Conservation (phyloP, 306 rosid genomes). For the Prunus armeniaca region DNA sequence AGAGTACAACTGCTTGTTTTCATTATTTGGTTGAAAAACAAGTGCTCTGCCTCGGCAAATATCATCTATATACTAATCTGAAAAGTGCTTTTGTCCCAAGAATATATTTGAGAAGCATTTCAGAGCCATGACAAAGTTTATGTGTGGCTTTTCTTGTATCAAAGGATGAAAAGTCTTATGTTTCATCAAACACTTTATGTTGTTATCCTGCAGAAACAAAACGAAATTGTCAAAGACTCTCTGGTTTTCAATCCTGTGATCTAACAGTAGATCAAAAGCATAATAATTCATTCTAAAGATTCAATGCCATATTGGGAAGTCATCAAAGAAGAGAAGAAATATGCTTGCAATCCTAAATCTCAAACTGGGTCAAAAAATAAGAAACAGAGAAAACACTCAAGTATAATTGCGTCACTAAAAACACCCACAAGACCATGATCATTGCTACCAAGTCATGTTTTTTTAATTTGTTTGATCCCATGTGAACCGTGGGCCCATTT, state of each 20-base stretch:
- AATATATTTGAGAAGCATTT: neutral
- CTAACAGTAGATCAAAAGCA: neutral
- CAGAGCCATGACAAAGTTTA: neutral
- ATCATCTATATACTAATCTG: neutral
- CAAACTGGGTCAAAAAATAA: neutral
- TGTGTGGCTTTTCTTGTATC: neutral
- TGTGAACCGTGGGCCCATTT: conserved; percentile 10
- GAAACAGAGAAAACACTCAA: neutral
- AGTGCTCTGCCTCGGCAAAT: neutral
- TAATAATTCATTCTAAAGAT: neutral
- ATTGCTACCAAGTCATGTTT: neutral
- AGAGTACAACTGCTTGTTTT: conserved; percentile 11
- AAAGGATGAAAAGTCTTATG: too few relatives aligned
- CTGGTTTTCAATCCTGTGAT: neutral
- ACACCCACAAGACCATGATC: neutral
- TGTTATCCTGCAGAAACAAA: too few relatives aligned
- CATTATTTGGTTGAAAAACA: conserved; percentile 16
- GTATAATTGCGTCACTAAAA: neutral
- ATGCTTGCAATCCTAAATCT: neutral
- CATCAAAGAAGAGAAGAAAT: neutral
- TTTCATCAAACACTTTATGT: too few relatives aligned
- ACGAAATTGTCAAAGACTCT: too few relatives aligned
- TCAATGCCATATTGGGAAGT: neutral
- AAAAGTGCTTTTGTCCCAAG: neutral
- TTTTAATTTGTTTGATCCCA: neutral